Evolutionary conservation across 352 stramenopile genomes (phyloP).

Genomic region (Phytophthora capsici): DNA sequence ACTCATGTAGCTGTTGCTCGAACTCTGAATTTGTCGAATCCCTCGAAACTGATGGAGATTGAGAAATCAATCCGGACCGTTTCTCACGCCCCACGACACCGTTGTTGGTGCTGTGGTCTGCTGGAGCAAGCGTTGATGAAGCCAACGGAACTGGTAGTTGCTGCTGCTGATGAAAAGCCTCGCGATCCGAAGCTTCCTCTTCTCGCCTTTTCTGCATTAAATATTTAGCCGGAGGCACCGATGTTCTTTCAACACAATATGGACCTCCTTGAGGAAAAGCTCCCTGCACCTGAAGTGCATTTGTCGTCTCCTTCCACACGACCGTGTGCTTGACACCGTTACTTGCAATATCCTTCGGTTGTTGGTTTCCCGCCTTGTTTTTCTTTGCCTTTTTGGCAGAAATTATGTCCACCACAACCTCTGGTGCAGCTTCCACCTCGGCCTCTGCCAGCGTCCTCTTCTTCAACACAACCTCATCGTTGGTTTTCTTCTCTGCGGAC

Average conservation of each 20-base stretch:
- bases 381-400: conserved; percentile 27
- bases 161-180: conserved; percentile 15
- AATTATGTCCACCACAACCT: conserved; percentile 6
- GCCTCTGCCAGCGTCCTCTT: conserved; percentile 36
- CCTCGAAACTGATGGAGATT: conserved; percentile 12
- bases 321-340: neutral
- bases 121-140: conserved; percentile 6
- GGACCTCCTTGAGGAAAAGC: neutral
- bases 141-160: conserved; percentile 24
- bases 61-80: conserved; percentile 7
- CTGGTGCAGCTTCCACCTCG: conserved; percentile 1
- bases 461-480: conserved; percentile 29
- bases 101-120: conserved; percentile 23
- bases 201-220: conserved; percentile 47
- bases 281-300: conserved; percentile 3
- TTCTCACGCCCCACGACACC: conserved; percentile 14
- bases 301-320: neutral
- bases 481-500: neutral
- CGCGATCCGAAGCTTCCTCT: conserved; percentile 33
- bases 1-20: conserved; percentile 55
- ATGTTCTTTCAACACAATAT: conserved; percentile 47
- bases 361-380: conserved; percentile 11
- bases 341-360: conserved; percentile 1
- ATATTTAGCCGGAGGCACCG: conserved; percentile 56
- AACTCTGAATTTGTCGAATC: conserved; percentile 51